Conservation (phyloP, 768 basidiomycete species). For the Leccinum imitatum region DNA sequence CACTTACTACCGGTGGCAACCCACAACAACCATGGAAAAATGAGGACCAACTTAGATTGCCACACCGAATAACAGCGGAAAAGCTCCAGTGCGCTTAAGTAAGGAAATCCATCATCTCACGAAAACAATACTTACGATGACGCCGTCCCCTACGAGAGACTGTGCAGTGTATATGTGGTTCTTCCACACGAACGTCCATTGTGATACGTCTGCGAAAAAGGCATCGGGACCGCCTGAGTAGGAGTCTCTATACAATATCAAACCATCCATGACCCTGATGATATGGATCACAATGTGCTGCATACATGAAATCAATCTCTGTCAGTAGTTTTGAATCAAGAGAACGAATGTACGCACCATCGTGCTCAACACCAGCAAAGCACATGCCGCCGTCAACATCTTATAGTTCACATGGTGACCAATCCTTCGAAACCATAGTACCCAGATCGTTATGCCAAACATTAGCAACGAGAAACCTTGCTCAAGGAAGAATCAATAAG, state of each 20-base stretch:
- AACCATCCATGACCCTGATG: slow-evolving; percentile 26
- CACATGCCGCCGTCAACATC: slow-evolving; percentile 25
- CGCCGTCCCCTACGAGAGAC: slow-evolving; percentile 31
- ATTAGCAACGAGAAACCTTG: slow-evolving; percentile 38
- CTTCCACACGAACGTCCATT: slow-evolving; percentile 32
- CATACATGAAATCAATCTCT: neutral
- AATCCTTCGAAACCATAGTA: slow-evolving; percentile 10
- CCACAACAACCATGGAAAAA: slow-evolving; percentile 34
- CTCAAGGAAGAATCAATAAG: neutral
- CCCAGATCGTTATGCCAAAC: slow-evolving; percentile 33
- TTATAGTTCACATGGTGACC: slow-evolving; percentile 15
- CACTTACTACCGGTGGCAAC: slow-evolving; percentile 24
- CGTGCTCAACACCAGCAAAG: slow-evolving; percentile 33
- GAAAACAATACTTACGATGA: slow-evolving; percentile 23
- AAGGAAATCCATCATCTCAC: neutral
- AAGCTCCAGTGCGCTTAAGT: slow-evolving; percentile 15
- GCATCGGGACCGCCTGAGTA: slow-evolving; percentile 20
- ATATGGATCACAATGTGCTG: slow-evolving; percentile 32
- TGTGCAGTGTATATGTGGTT: slow-evolving; percentile 26
- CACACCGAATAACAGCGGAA: slow-evolving; percentile 35
- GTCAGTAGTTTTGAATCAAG: neutral
- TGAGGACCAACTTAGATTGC: slow-evolving; percentile 28
- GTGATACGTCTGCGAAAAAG: slow-evolving; percentile 31
- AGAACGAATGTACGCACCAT: slow-evolving; percentile 15
- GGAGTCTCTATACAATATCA: slow-evolving; percentile 21